A percentile compares a stretch with the other conserved stretches of the same genome.
phyloP scores from a whole-genome alignment of 768 basidiomycete genomes.

The Daedaleopsis sinensis region DNA sequence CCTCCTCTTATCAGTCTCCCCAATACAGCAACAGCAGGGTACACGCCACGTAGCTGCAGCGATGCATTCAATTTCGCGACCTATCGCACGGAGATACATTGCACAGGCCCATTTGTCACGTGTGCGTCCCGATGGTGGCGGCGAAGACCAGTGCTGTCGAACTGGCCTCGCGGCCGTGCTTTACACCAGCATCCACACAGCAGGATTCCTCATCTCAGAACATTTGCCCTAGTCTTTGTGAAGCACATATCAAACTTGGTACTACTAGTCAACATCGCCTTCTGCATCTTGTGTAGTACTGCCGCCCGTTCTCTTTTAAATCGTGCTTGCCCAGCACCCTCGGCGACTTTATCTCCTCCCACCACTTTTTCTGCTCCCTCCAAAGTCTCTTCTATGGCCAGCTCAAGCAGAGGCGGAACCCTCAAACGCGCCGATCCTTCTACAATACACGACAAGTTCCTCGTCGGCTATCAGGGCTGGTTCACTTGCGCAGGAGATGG shows the following conservation, averaged over 20 bases:
- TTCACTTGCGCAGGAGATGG: slow-evolving; percentile 42
- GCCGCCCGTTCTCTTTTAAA: not conserved
- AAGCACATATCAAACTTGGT: not conserved
- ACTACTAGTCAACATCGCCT: too few species aligned
- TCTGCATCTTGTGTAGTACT: not conserved
- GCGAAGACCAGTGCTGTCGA: not conserved
- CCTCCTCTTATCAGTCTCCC: not conserved
- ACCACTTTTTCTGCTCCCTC: not conserved
- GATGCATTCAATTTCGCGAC: not conserved
- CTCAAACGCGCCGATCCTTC: slow-evolving; percentile 59
- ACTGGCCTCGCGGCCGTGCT: not conserved
- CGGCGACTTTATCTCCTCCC: not conserved
- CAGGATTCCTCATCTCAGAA: too few species aligned
- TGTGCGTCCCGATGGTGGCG: not conserved
- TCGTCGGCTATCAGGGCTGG: slow-evolving; percentile 91
- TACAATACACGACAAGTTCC: slow-evolving; percentile 82
- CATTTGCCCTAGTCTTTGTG: not conserved
- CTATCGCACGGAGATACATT: not conserved
- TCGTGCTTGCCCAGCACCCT: not conserved
- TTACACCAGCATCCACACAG: not conserved
- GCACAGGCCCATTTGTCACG: not conserved
- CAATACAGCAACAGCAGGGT: not conserved
- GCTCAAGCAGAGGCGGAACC: slow-evolving; percentile 14
- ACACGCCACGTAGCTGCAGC: not conserved
- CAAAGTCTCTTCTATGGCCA: slow-evolving; percentile 7